phyloP scores from a whole-genome alignment of 306 rosid species.

The Cucumis hystrix region DNA sequence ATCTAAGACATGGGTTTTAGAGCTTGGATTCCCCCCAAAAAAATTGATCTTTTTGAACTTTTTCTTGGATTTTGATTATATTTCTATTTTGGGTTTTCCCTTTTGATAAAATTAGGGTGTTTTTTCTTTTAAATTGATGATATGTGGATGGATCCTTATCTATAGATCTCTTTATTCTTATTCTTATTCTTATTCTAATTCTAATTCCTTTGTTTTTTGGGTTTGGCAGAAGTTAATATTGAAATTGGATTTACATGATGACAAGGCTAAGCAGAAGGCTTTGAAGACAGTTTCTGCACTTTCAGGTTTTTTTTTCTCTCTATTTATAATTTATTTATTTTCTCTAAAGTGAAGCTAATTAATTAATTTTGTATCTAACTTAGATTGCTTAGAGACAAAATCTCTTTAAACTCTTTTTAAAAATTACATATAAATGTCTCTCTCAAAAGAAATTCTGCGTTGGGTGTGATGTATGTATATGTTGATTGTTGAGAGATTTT shows the following conservation, averaged over 20 bases:
- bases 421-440: background rate
- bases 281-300: slow-evolving; percentile 71
- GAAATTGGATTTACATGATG: slow-evolving; percentile 66
- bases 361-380: background rate
- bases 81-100: background rate
- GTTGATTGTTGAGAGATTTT: background rate
- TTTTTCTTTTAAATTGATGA: background rate
- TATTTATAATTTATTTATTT: background rate
- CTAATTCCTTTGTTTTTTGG: background rate
- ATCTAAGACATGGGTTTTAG: background rate
- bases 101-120: background rate
- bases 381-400: background rate
- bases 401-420: background rate
- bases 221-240: slow-evolving; percentile 57
- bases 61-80: background rate
- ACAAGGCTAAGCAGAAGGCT: slow-evolving; percentile 84
- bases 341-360: background rate
- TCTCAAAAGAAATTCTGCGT: background rate
- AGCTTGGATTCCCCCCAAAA: background rate
- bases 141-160: background rate
- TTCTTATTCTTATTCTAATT: background rate
- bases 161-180: slow-evolving; percentile 5
- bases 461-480: background rate
- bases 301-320: slow-evolving; percentile 27
- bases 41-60: background rate